Evolutionary conservation across 140 eudicot species (phyloP).

Genomic region (Oenanthe javanica): DNA sequence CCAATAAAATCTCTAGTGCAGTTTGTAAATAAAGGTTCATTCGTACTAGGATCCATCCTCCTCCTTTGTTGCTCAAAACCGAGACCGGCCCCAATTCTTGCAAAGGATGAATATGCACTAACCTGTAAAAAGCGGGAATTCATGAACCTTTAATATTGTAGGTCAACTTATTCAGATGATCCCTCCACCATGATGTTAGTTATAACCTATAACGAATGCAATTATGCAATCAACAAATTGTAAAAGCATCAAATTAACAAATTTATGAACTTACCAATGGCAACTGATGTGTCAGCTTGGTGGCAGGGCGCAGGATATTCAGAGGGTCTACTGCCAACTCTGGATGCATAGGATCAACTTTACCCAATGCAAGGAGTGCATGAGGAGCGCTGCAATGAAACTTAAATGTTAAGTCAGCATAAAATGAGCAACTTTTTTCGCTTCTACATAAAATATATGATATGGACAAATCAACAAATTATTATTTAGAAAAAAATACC

Average conservation of each 20-base stretch:
- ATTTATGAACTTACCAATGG: constrained; percentile 60
- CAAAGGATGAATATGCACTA: constrained; percentile 90
- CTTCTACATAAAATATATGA: background rate
- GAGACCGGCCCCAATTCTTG: constrained; percentile 58
- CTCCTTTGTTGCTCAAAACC: constrained; percentile 77
- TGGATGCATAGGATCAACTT: constrained; percentile 85
- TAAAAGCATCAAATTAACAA: background rate
- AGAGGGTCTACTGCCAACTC: constrained; percentile 86
- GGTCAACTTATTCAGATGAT: background rate
- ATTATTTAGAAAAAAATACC: background rate
- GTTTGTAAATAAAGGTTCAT: constrained; percentile 83
- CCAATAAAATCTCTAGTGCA: constrained; percentile 93
- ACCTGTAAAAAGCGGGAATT: constrained; percentile 34
- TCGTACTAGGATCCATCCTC: constrained; percentile 77
- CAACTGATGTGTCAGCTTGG: constrained; percentile 70
- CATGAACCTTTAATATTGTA: background rate
- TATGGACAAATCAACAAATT: background rate
- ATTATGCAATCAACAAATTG: background rate
- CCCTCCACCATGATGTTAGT: background rate
- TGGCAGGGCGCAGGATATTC: constrained; percentile 62
- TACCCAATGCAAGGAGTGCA: constrained; percentile 92
- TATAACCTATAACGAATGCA: background rate
- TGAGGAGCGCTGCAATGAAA: constrained; percentile 77
- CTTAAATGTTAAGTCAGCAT: background rate
- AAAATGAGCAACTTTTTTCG: background rate